These are phyloP conservation scores for Magnaporthiopsis poae DNA, from an alignment of 2,329 filamentous ascomycete species.

Conservation along the genomic window DNA sequence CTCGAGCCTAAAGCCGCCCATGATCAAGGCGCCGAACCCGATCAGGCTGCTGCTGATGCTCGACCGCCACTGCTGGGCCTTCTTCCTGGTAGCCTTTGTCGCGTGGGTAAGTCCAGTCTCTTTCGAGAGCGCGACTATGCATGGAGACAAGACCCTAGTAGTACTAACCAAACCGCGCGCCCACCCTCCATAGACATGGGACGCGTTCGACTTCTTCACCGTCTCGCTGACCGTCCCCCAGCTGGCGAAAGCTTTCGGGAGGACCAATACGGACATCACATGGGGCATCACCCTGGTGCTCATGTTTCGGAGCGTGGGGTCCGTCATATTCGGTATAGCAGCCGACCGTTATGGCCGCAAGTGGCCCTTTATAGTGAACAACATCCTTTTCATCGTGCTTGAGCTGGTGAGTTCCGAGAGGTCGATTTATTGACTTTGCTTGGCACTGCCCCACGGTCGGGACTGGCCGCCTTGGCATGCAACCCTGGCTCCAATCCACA, in stretches of 20 bases:
- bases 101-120: conserved; percentile 40
- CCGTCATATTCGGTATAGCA: conserved; percentile 43
- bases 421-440: background rate
- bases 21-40: conserved; percentile 46
- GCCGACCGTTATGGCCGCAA: conserved; percentile 49
- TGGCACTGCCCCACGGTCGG: background rate
- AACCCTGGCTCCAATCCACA: background rate
- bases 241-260: conserved; percentile 42
- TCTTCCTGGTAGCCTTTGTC: conserved; percentile 44
- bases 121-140: no score
- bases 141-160: no score
- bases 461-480: background rate
- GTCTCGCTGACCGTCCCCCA: conserved; percentile 50
- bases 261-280: conserved; percentile 47
- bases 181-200: conserved; percentile 17
- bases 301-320: conserved; percentile 50
- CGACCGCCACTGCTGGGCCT: conserved; percentile 41
- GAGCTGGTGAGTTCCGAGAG: conserved; percentile 30
- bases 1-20: conserved; percentile 43
- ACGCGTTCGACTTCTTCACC: conserved; percentile 58
- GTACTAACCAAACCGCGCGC: no score
- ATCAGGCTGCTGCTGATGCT: conserved; percentile 39
- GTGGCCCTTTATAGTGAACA: conserved; percentile 73
- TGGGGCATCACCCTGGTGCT: conserved; percentile 56
- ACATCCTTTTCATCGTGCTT: conserved; percentile 50